Evolutionary conservation across 345 rosid genomes (phyloP).

Genomic region (Chamaenerion angustifolium): DNA sequence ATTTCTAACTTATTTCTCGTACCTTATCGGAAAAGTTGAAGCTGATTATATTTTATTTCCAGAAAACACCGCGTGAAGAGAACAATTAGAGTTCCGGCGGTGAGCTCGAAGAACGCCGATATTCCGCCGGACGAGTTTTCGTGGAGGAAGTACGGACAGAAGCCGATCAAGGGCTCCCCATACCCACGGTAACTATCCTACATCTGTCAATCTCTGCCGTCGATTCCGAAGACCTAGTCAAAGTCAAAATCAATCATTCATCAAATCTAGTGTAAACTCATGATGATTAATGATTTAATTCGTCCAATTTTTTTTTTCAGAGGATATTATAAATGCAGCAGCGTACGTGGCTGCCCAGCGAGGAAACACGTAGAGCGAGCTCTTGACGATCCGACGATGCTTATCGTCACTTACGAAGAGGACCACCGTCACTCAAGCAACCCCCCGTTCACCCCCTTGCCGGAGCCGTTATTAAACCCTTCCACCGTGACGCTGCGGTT

Average conservation of each 20-base stretch:
- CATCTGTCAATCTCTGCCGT: background rate
- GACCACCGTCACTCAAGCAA: constrained; percentile 5
- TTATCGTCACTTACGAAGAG: constrained; percentile 8
- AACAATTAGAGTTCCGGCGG: constrained; percentile 1
- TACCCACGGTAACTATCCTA: constrained; percentile 9
- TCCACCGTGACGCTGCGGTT: background rate
- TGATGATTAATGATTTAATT: background rate
- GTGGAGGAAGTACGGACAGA: constrained; percentile 3
- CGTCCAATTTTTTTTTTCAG: background rate
- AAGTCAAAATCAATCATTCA: background rate
- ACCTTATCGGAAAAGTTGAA: background rate
- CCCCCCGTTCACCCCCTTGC: background rate
- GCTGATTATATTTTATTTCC: background rate
- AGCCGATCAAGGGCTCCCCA: constrained; percentile 3
- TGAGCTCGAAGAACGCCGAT: constrained; percentile 1
- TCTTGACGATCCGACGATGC: constrained; percentile 5
- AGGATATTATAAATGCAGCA: constrained; percentile 8
- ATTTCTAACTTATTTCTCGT: background rate
- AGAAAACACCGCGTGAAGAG: constrained; percentile 2
- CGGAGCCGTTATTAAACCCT: background rate
- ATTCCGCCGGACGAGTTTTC: constrained; percentile 4
- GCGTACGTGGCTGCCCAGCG: constrained; percentile 8
- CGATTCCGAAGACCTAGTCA: background rate
- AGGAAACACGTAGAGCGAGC: constrained; percentile 8
- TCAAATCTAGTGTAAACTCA: background rate